Percentiles rank a stretch among this genome's conserved stretches.
phyloP scores from a whole-genome alignment of 1,284 basidiomycete species.

The Stereum hirsutum region DNA sequence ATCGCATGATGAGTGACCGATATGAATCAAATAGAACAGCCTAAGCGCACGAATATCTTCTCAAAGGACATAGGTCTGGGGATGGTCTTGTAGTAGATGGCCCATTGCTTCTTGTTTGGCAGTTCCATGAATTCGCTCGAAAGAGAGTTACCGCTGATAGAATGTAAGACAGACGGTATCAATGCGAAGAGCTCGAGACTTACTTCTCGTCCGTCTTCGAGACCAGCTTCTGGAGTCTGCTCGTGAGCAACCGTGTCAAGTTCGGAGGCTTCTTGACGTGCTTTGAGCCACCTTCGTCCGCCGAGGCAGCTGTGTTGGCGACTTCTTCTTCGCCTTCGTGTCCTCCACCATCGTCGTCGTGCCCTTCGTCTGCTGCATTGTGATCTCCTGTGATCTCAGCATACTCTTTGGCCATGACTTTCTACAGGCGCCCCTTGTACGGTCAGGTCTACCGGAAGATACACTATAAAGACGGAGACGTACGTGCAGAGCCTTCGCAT shows the following conservation, averaged over 20 bases:
- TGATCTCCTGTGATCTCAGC: slow-evolving; percentile 42
- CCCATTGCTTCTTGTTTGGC: slow-evolving; percentile 72
- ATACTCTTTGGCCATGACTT: slow-evolving; percentile 58
- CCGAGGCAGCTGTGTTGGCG: slow-evolving; percentile 23
- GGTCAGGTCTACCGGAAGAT: too few relatives aligned
- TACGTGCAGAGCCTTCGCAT: slow-evolving; percentile 66
- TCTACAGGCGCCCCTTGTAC: too few relatives aligned
- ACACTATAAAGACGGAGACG: slow-evolving; percentile 3
- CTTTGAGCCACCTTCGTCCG: slow-evolving; percentile 32
- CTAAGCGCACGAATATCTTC: slow-evolving; percentile 60
- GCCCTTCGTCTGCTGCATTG: slow-evolving; percentile 31
- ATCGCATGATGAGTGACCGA: slow-evolving; percentile 7
- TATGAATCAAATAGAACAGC: not conserved
- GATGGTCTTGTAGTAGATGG: slow-evolving; percentile 82
- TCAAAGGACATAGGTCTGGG: slow-evolving; percentile 77
- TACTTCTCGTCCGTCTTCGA: slow-evolving; percentile 60
- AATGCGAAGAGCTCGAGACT: slow-evolving; percentile 15
- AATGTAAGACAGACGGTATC: not conserved
- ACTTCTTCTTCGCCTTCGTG: slow-evolving; percentile 13
- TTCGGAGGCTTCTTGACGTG: slow-evolving; percentile 53
- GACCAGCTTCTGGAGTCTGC: slow-evolving; percentile 59
- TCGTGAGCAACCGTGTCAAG: slow-evolving; percentile 52
- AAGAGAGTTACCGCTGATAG: slow-evolving; percentile 53
- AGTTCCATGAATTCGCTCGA: slow-evolving; percentile 78
- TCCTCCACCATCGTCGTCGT: slow-evolving; percentile 18